Base-by-base conservation (phyloP, 345 rosid species). In the Angophora floribunda region DNA sequence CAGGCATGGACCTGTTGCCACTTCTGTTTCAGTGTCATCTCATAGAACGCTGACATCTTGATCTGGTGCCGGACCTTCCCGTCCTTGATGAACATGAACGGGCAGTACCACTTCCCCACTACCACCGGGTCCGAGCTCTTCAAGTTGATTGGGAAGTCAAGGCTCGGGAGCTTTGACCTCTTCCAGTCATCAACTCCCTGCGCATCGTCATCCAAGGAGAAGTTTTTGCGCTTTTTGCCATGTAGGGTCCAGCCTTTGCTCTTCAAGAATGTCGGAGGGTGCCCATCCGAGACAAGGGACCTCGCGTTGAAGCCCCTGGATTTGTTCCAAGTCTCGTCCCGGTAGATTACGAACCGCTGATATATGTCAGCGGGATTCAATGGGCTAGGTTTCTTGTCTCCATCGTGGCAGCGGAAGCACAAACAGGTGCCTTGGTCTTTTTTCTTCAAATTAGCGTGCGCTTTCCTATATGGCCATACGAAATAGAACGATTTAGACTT, bases 91-190 rank as follows among this genome's bases (percentile, higher is more conserved):
- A 94, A 94, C 90, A 96, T 87, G 90, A 94, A 95, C 47, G 96
- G 98, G 45, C 93, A 94, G 53, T 94, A 96, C 98, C 96, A 95
- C 85, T 90, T 93, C 22, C 96, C 98, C 15, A 94, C 93, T 19
- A 89, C 86, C 30, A 88, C 86, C 30, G 88, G 67, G 57, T 86
- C 28, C 2, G 92, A 91, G 52, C 78, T 70, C 21, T 90, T 70
- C 70, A 70, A 47, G 12, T 85, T 52, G 7, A 70, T 63, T 14
- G 90, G 85, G 50, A 91, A 88, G 57, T 87, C 65, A 22, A 94
- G 91, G 84, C 85, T 88, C 8, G 96, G 96, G 88, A 95, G 93
- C 87, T 88, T 89, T 1, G 89, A 44, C 7, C 96, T 91, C 85
- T 92, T 90, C 57, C 89, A 24, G 86, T 93, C 75, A 26, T 61